phyloP scores from a whole-genome alignment of 331 rosid species.

The Pyrus hybrid region DNA sequence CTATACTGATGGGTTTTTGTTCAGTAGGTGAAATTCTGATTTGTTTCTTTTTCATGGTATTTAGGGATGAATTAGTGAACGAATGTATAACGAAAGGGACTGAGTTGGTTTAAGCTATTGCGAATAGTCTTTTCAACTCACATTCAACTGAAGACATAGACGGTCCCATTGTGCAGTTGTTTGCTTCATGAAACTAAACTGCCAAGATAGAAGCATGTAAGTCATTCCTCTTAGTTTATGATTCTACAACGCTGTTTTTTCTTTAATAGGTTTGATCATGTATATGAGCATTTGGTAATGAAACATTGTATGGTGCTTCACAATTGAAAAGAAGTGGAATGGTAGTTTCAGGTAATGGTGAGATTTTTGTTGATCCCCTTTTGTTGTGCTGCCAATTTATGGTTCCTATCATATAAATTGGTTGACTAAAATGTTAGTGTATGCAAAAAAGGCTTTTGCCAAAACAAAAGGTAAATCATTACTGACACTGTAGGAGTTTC shows the following conservation, averaged over 20 bases:
- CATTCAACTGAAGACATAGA: conserved; percentile 67
- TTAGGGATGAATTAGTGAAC: conserved; percentile 52
- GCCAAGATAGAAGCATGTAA: conserved; percentile 81
- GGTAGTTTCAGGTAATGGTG: not conserved
- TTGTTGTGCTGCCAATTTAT: not conserved
- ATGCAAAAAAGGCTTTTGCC: conserved; percentile 33
- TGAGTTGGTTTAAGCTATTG: conserved; percentile 63
- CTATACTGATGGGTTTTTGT: not conserved
- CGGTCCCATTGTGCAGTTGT: conserved; percentile 76
- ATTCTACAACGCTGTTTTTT: not conserved
- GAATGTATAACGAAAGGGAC: conserved; percentile 61
- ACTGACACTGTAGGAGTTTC: not conserved
- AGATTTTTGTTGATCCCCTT: not conserved
- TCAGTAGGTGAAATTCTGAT: not conserved
- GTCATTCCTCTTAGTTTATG: not conserved
- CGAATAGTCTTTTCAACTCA: conserved; percentile 47
- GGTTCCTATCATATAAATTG: not conserved
- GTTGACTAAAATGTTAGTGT: not conserved
- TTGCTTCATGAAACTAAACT: conserved; percentile 53
- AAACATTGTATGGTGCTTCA: not conserved
- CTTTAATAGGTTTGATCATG: not conserved
- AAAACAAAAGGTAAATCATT: conserved; percentile 54
- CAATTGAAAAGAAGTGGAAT: not conserved
- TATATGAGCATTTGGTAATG: not conserved
- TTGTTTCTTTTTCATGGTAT: not conserved